phyloP scores from a whole-genome alignment of 106 monocot species.

The Dendrobium catenatum region DNA sequence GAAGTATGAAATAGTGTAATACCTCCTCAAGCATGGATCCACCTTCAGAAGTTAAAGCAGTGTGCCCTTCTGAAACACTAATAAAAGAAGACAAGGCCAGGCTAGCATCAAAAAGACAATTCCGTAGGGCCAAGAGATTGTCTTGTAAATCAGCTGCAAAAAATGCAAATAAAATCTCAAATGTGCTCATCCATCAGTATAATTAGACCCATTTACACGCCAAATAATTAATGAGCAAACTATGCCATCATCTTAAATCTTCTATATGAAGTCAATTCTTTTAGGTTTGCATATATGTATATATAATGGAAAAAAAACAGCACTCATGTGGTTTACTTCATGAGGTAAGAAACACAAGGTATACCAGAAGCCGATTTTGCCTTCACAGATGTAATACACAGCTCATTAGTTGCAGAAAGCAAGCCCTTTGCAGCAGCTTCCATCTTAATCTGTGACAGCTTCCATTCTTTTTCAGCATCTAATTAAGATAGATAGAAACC shows the following conservation, averaged over 20 bases:
- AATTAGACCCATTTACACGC: background rate
- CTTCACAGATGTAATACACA: constrained; percentile 50
- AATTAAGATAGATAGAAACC: constrained; percentile 11
- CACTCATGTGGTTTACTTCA: background rate
- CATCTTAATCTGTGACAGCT: constrained; percentile 57
- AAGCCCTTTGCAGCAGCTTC: constrained; percentile 65
- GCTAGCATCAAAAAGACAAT: constrained; percentile 56
- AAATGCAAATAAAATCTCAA: constrained; percentile 6
- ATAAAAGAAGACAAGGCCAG: constrained; percentile 63
- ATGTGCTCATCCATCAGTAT: background rate
- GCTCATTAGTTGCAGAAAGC: constrained; percentile 68
- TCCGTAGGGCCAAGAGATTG: constrained; percentile 40
- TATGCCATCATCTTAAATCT: background rate
- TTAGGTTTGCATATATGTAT: background rate
- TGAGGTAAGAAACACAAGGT: background rate
- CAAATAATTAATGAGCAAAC: background rate
- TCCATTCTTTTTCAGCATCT: constrained; percentile 93
- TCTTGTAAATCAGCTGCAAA: constrained; percentile 78
- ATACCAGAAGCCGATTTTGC: constrained; percentile 82
- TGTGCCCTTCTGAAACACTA: constrained; percentile 64
- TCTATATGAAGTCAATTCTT: background rate
- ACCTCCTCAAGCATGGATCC: constrained; percentile 97
- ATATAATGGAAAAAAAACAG: background rate
- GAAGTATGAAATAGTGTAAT: constrained; percentile 10
- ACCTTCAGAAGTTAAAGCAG: constrained; percentile 84